Evolutionary conservation across 2,329 filamentous ascomycete species (phyloP), one percentile per base, ranked within the genome.

Genomic region (Botrytis fabae): DNA sequence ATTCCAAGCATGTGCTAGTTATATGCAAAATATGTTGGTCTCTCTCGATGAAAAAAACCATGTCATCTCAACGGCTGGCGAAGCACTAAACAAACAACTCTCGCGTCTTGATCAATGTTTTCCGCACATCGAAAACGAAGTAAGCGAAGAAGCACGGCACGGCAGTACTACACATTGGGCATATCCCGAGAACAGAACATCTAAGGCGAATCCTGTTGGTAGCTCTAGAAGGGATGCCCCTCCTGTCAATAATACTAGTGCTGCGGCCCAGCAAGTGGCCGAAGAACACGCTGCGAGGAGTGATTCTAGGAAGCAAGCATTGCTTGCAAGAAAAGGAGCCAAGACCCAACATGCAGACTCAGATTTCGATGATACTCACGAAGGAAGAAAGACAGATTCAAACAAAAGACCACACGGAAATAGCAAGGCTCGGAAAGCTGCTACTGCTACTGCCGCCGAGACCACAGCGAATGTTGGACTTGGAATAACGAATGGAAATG

Each of bases 41-140:
- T 95, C 95, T 1, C 88, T 98, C 54, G 96, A 99, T 80, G 96
- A 99, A 83, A 99, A 99, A 84, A 97, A 98, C 77, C 95, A 98
- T 78, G 96, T 99, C 78, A 92, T 98, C 73, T 92, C 93, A 54
- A 97, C 95, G 25, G 95, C 96, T 71, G 96, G 95, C 79, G 93
- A 97, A 78, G 93, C 95, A 63, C 89, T 98, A 20, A 90, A 93
- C 76, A 93, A 93, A 80, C 94, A 98, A 80, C 87, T 98, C 51
- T 85, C 88, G 74, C 93, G 97, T 70, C 90, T 98, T 80, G 93
- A 97, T 80, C 91, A 93, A 78, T 91, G 97, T 46, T 97, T 93
- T 87, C 92, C 94, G 32, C 91, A 95, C 82, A 89, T 98, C 73
- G 92, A 97, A 76, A 86, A 87, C 74, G 96, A 99, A 82, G 93